Conservation (phyloP, 495 filamentous ascomycete genomes). For the Choiromyces venosus region DNA sequence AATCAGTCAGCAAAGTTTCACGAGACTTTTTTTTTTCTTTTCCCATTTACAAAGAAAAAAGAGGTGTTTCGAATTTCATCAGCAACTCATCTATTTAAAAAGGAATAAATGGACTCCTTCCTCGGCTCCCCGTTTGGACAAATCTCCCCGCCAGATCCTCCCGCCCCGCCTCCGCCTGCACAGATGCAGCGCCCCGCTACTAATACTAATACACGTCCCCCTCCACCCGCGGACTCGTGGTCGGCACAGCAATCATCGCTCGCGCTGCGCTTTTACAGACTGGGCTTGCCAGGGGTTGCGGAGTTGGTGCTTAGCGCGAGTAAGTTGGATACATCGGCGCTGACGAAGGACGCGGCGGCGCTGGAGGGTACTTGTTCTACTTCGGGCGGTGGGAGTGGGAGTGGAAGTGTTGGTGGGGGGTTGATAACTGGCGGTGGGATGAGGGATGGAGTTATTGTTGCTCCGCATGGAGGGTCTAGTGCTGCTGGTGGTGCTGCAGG, state of each 20-base stretch:
- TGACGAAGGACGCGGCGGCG: slow-evolving; percentile 21
- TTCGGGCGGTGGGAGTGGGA: neutral
- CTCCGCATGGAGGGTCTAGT: neutral
- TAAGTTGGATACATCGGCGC: slow-evolving; percentile 31
- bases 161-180: slow-evolving; percentile 22
- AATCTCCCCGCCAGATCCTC: slow-evolving; percentile 35
- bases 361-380: slow-evolving; percentile 7
- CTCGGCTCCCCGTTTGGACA: slow-evolving; percentile 29
- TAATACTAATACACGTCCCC: slow-evolving; percentile 17
- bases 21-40: neutral
- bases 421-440: neutral
- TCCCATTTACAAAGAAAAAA: too few species aligned
- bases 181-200: slow-evolving; percentile 25
- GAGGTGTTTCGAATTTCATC: too few species aligned
- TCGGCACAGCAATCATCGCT: slow-evolving; percentile 33
- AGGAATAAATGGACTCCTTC: slow-evolving; percentile 26
- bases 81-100: too few species aligned
- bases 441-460: slow-evolving; percentile 14
- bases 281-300: slow-evolving; percentile 28
- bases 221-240: slow-evolving; percentile 20
- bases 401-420: too few species aligned
- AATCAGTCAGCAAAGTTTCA: neutral
- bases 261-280: slow-evolving; percentile 29
- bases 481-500: slow-evolving; percentile 7
- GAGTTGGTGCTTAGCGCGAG: slow-evolving; percentile 25